Base-by-base conservation (phyloP, 352 stramenopile genomes). In the Phytopythium cucurbitacearum region DNA sequence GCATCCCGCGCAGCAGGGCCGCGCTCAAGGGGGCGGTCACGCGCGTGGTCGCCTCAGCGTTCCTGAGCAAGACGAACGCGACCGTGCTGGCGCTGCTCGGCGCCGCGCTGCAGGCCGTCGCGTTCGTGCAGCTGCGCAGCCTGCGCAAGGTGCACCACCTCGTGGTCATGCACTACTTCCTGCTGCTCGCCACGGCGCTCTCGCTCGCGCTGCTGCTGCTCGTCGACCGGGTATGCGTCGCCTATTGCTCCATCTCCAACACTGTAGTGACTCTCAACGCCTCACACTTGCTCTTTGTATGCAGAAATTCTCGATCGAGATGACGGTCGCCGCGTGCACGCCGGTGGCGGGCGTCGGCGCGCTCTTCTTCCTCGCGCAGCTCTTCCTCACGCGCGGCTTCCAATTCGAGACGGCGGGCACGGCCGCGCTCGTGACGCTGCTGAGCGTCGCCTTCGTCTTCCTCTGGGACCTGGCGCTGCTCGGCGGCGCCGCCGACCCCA, bases 141-240 rank as follows among this genome's bases (percentile, higher is more conserved):
- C 53, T 85, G 39, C 66, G 82, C 48, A 62, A 72, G 50, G 45
- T 86, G 9, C 62, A 71, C 40, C 66, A 80, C 51, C 67, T 86
- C 28, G 67, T 80, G n/a, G 65, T 85, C n/a, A 73, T 85, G 57
- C 60, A 85, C 54, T 85, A 87, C 56, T 76, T 78, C 45, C 43
- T 87, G 33, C 59, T 84, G 16, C 64, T 64, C 8, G 59, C 48
- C 16, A 77, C 76, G 13, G 49, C 80, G 7, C 48, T 74, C 15
- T 82, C 77, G 12, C 62, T 73, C 4, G 34, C 57, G 32, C 53
- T 54, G 4, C 49, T 81, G 40, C 21, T 70, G 7, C 35, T 64
- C 21, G 44, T 69, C 13, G 49, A 80, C 36, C 51, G 66, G 33
- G 64, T 71, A 64, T 28, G 21, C 16, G 46, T 49, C 3, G 3